These are phyloP conservation scores for Amborella trichopoda DNA, from an alignment of 164 flowering plant species.

Conservation along the genomic window DNA sequence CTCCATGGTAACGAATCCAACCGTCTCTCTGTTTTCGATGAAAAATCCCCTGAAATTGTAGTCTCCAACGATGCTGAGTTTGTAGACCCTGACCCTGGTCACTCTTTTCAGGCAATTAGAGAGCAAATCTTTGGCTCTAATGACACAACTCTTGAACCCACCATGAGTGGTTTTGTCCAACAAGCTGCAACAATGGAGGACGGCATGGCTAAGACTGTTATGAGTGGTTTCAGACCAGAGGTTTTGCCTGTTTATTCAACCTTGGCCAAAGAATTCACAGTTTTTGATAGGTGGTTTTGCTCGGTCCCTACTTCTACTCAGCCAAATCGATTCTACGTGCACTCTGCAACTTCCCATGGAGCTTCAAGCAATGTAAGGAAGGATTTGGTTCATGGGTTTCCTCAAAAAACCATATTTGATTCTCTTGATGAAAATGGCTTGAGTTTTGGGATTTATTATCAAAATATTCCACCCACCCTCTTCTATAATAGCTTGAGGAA, in stretches of 20 bases:
- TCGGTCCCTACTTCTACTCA: constrained; percentile 87
- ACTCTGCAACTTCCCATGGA: constrained; percentile 95
- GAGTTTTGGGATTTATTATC: constrained; percentile 85
- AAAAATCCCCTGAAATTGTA: constrained; percentile 11
- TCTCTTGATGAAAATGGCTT: constrained; percentile 76
- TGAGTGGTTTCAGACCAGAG: constrained; percentile 75
- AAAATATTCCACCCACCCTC: constrained; percentile 81
- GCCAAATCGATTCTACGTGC: constrained; percentile 87
- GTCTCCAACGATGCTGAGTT: constrained; percentile 21
- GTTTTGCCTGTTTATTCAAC: constrained; percentile 52
- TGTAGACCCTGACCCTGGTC: constrained; percentile 35
- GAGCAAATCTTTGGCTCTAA: constrained; percentile 27
- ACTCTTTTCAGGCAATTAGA: constrained; percentile 32
- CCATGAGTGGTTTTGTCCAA: constrained; percentile 87
- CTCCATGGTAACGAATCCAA: constrained; percentile 26
- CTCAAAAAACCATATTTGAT: constrained; percentile 84
- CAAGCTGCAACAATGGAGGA: constrained; percentile 46
- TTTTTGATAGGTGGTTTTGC: constrained; percentile 83
- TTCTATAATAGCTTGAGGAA: constrained; percentile 76
- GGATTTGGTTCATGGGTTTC: constrained; percentile 74
- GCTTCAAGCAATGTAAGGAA: constrained; percentile 64
- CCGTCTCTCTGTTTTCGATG: constrained; percentile 14
- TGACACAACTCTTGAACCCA: constrained; percentile 14
- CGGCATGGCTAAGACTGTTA: constrained; percentile 42
- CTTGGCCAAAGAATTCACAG: constrained; percentile 67